Evolutionary conservation across 306 rosid genomes (phyloP).

Genomic region (Dalbergia cochinchinensis): DNA sequence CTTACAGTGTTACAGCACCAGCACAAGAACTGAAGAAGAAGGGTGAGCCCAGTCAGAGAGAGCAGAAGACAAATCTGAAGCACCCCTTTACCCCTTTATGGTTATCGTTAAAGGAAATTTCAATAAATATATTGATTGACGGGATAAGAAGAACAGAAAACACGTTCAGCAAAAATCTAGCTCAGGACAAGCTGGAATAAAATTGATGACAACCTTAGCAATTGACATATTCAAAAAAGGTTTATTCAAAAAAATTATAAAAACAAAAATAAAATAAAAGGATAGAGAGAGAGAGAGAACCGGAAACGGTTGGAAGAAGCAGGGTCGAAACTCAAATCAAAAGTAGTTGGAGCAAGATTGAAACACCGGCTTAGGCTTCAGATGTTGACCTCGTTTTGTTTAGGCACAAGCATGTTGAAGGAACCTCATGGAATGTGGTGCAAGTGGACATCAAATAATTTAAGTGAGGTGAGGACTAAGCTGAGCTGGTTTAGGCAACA

Average conservation of each 20-base stretch:
- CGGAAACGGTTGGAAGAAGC: conserved; percentile 14
- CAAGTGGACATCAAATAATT: conserved; percentile 5
- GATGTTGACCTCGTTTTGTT: conserved; percentile 1
- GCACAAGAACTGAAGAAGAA: neutral
- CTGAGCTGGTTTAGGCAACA: conserved; percentile 22
- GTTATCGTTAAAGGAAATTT: conserved; percentile 33
- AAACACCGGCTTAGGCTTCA: neutral
- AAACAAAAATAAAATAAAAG: neutral
- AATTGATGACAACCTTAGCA: conserved; percentile 50
- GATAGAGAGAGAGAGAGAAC: neutral
- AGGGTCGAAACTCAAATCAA: conserved; percentile 4
- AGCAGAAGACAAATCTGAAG: conserved; percentile 25
- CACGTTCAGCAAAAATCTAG: conserved; percentile 49
- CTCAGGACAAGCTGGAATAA: conserved; percentile 54
- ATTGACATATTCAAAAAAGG: conserved; percentile 42
- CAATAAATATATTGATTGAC: neutral
- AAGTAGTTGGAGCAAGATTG: conserved; percentile 15
- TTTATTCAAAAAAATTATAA: neutral
- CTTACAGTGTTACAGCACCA: conserved; percentile 32
- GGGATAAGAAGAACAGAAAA: conserved; percentile 26
- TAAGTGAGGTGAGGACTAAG: neutral
- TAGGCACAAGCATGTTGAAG: conserved; percentile 1
- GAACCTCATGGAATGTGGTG: neutral
- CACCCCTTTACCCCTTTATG: neutral
- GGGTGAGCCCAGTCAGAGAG: conserved; percentile 3